Evolutionary conservation across 768 basidiomycete species (phyloP), one percentile per base, ranked within the genome.

Genomic region (Russula olivacea): DNA sequence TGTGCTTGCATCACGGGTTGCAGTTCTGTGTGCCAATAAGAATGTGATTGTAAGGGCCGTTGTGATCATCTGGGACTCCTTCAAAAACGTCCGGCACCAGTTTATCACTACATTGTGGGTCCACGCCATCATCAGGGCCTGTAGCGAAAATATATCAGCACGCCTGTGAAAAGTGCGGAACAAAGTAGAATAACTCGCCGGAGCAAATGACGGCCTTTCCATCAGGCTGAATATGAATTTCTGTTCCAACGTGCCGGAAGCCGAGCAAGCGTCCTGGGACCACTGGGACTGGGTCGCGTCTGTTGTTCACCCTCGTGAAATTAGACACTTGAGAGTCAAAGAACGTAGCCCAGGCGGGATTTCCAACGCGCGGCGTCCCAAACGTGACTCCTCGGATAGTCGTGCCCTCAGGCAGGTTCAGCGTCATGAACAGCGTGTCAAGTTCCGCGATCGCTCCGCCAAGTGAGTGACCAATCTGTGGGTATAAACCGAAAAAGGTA

Each of bases 11-110:
- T 64, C 45, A 65, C 64, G 63, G 69, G 17, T 59, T 69, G 58
- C 71, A 73, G 63, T 69, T 79, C 30, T 78, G 73, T 4, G 81
- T 82, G 48, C 85, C 85, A 45, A 86, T 80, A 59, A 68, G 75
- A 55, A 85, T 79, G 23, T 83, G 84, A 60, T 84, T 71, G 64
- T 79, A 81, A 10, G 80, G 77, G 64, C 86, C 86, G 53, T 83
- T 69, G 71, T 89, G 87, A 68, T 88, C 69, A 7, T 79, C 55
- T 50, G 82, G 74, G 34, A 40, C 5, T 40, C 62, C 63, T 2
- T 52, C 4, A 0, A 8, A 10, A 57, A 88, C 71, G 66, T 79
- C 82, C 1, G 83, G 83, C 12, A 87, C 85, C 4, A 79, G 76
- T 43, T 70, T 68, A 58, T 83, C 80, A 36, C 79, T 79, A 72